Evolutionary conservation across 2,329 filamentous ascomycete genomes (phyloP).

Genomic region (Colletotrichum orbiculare): DNA sequence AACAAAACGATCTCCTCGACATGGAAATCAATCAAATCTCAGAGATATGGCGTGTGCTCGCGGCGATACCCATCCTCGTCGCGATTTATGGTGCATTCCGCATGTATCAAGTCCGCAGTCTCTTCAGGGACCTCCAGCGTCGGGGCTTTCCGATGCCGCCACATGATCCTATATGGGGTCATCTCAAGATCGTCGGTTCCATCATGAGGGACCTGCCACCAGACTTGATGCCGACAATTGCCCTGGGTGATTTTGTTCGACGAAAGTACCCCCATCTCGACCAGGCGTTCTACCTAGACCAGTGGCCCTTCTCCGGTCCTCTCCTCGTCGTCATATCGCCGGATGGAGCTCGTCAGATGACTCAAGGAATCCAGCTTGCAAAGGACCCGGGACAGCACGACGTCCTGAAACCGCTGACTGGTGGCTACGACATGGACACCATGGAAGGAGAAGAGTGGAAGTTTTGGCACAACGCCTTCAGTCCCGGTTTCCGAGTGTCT

Average conservation of each 20-base stretch:
- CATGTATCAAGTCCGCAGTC: slow-evolving; percentile 8
- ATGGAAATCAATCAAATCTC: not conserved
- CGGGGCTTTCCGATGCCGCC: slow-evolving; percentile 18
- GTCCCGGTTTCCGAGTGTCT: slow-evolving; percentile 49
- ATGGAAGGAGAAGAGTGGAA: slow-evolving; percentile 44
- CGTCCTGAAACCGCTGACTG: slow-evolving; percentile 48
- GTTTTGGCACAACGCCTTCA: slow-evolving; percentile 47
- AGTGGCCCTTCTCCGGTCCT: slow-evolving; percentile 16
- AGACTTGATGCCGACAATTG: slow-evolving; percentile 11
- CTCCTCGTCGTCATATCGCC: slow-evolving; percentile 12
- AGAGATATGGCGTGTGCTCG: not conserved
- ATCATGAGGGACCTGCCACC: slow-evolving; percentile 4
- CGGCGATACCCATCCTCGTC: not conserved
- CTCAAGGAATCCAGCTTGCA: slow-evolving; percentile 38
- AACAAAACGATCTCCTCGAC: no score
- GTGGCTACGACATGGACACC: slow-evolving; percentile 45
- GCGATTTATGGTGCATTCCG: not conserved
- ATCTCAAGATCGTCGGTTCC: slow-evolving; percentile 7
- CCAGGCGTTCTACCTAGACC: slow-evolving; percentile 14
- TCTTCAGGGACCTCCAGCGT: slow-evolving; percentile 7
- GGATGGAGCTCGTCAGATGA: slow-evolving; percentile 27
- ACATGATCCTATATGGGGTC: slow-evolving; percentile 18
- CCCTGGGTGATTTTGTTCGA: not conserved
- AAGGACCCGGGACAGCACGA: slow-evolving; percentile 37
- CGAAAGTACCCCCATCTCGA: slow-evolving; percentile 7